Base-by-base conservation (phyloP, 2,329 filamentous ascomycete genomes). In the Trichoderma polysporum region DNA sequence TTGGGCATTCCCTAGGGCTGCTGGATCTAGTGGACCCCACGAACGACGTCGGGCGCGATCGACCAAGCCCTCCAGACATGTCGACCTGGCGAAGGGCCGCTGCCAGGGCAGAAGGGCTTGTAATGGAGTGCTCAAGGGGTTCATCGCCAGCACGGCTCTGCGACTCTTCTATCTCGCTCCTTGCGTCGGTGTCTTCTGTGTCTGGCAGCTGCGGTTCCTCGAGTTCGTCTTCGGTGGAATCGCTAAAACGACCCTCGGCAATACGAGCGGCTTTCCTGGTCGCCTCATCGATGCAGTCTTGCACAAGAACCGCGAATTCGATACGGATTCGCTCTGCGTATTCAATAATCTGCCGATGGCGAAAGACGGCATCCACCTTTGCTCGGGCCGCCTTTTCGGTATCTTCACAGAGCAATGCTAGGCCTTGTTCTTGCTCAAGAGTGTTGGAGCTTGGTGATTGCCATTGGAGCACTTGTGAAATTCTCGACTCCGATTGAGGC, bases 251-350 rank as follows among this genome's bases (percentile, higher is more conserved):
- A 12, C 94, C 94, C 50, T 92, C 89, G 53, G 93, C 93, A 71
- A 97, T 94, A 58, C 90, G 90, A 65, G 92, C 91, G 62, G 95
- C 94, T 78, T 98, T 97, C 70, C 87, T 88, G 79, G 98, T 86
- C 9, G 95, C 95, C 69, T 93, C 93, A 68, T 96, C 90, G 61
- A 99, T 97, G 76, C 95, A 99, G 73, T 97, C 93, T 74, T 98
- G 93, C 2, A 99, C 94, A 67, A 97, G 84, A 29, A 96, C 87
- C 31, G 94, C 91, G 74, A 97, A 97, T 74, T 99, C 95, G 54
- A 97, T 86, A 4, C 96, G 91, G 70, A 99, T 97, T 35, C 96
- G 90, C 79, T 99, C 95, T 0, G 94, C 90, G 76, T 99, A 99
- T 77, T 99, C 95, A 35, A 99, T 89, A 59, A 98, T 97, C 72